Evolutionary conservation across 1,284 basidiomycete genomes (phyloP).

Genomic region (Sporisorium sorghi): DNA sequence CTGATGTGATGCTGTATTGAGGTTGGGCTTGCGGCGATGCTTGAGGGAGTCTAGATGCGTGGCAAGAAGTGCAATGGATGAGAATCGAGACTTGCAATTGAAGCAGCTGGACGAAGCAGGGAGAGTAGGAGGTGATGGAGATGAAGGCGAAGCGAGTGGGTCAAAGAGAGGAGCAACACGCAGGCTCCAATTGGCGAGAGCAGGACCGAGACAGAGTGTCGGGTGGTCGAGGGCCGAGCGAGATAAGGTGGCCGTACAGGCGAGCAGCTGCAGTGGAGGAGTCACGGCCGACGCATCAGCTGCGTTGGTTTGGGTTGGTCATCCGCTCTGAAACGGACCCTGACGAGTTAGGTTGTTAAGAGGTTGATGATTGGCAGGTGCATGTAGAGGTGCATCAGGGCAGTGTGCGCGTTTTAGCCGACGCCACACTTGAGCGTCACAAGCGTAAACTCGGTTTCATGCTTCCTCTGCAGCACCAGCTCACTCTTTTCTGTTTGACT

Average conservation of each 20-base stretch:
- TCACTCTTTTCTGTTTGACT: too few species aligned
- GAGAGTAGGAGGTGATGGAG: not conserved
- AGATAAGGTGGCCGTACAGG: constrained; percentile 25
- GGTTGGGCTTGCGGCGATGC: not conserved
- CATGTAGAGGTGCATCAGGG: not conserved
- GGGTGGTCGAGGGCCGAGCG: constrained; percentile 28
- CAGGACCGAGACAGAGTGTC: constrained; percentile 9
- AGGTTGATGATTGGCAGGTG: constrained; percentile 21
- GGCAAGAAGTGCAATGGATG: not conserved
- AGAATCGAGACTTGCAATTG: not conserved
- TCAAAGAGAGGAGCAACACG: not conserved
- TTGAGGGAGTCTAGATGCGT: not conserved
- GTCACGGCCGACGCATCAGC: constrained; percentile 29
- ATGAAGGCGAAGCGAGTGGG: constrained; percentile 2
- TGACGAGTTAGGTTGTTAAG: constrained; percentile 21
- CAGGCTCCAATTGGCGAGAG: not conserved
- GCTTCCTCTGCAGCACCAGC: not conserved
- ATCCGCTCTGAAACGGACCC: constrained; percentile 19
- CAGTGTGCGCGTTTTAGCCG: not conserved
- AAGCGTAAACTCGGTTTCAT: constrained; percentile 16
- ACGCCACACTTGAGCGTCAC: constrained; percentile 2
- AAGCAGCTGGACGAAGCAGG: not conserved
- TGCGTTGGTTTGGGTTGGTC: not conserved
- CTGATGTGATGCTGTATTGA: not conserved
- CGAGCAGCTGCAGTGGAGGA: constrained; percentile 22